These are phyloP conservation scores for Urtica urens DNA, from an alignment of 306 rosid genomes.

Conservation along the genomic window DNA sequence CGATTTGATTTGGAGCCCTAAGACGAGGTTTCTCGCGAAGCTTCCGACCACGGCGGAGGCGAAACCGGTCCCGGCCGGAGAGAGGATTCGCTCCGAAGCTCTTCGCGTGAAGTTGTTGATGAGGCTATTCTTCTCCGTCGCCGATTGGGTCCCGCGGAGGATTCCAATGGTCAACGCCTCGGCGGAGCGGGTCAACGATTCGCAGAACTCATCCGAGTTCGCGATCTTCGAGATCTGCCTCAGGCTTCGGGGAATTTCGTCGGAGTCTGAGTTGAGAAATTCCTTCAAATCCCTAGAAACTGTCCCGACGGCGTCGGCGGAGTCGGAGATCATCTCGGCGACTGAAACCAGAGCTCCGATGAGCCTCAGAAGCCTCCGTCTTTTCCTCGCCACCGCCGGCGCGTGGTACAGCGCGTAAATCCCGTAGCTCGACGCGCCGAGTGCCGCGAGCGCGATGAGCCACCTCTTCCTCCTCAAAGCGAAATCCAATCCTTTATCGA, in stretches of 20 bases:
- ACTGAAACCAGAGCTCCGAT: slow-evolving; percentile 47
- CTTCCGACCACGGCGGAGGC: slow-evolving; percentile 84
- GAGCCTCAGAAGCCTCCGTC: slow-evolving; percentile 38
- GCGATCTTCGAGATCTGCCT: slow-evolving; percentile 68
- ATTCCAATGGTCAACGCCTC: slow-evolving; percentile 56
- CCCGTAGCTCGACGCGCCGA: slow-evolving; percentile 66
- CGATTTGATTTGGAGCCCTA: slow-evolving; percentile 35
- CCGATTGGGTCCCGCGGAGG: slow-evolving; percentile 33
- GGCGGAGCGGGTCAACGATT: slow-evolving; percentile 33
- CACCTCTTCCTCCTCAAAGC: slow-evolving; percentile 32
- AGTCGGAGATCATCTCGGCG: slow-evolving; percentile 49
- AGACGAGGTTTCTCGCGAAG: slow-evolving; percentile 74
- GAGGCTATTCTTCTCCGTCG: slow-evolving; percentile 16
- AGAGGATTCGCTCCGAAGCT: slow-evolving; percentile 44
- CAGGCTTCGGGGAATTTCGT: slow-evolving; percentile 66
- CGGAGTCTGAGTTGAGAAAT: slow-evolving; percentile 56
- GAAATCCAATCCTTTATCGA: slow-evolving; percentile 32
- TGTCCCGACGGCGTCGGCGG: slow-evolving; percentile 44
- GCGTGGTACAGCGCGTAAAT: slow-evolving; percentile 47
- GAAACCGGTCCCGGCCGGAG: slow-evolving; percentile 75
- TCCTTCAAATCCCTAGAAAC: slow-evolving; percentile 54
- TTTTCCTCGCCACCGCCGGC: slow-evolving; percentile 46
- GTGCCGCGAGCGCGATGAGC: slow-evolving; percentile 40
- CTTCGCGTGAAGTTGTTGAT: slow-evolving; percentile 31
- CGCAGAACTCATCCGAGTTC: slow-evolving; percentile 44